phyloP scores from a whole-genome alignment of 768 basidiomycete genomes.

The Suillus discolor region DNA sequence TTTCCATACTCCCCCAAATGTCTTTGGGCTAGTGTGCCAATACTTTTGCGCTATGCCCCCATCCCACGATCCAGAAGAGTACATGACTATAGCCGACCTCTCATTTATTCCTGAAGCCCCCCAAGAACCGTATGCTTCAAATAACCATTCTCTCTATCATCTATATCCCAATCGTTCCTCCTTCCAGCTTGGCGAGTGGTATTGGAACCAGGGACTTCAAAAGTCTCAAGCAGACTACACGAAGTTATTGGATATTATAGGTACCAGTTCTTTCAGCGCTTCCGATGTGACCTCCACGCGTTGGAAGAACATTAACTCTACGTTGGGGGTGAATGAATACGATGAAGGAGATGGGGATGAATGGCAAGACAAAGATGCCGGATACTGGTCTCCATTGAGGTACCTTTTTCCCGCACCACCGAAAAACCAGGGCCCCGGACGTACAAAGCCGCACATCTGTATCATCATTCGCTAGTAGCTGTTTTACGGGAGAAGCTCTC shows the following conservation, averaged over 20 bases:
- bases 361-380: constrained; percentile 11
- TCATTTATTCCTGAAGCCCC: background rate
- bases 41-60: background rate
- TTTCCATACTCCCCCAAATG: background rate
- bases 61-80: background rate
- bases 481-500: constrained; percentile 21
- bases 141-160: background rate
- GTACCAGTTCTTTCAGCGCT: background rate
- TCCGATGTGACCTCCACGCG: background rate
- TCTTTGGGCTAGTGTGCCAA: background rate
- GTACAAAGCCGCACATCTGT: constrained; percentile 11
- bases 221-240: background rate
- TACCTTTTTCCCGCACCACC: constrained; percentile 12
- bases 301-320: constrained; percentile 5
- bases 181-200: background rate
- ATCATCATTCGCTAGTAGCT: constrained; percentile 17
- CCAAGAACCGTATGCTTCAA: background rate
- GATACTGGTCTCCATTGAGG: background rate
- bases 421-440: constrained; percentile 9
- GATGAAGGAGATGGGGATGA: background rate
- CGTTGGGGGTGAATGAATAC: background rate
- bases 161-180: background rate
- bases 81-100: background rate
- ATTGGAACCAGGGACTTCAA: background rate
- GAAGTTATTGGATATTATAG: background rate